A percentile compares a stretch with the other conserved stretches of the same genome.
These are phyloP conservation scores for Trypanosoma avium DNA, from an alignment of 208 protist genomes.

Conservation along the genomic window DNA sequence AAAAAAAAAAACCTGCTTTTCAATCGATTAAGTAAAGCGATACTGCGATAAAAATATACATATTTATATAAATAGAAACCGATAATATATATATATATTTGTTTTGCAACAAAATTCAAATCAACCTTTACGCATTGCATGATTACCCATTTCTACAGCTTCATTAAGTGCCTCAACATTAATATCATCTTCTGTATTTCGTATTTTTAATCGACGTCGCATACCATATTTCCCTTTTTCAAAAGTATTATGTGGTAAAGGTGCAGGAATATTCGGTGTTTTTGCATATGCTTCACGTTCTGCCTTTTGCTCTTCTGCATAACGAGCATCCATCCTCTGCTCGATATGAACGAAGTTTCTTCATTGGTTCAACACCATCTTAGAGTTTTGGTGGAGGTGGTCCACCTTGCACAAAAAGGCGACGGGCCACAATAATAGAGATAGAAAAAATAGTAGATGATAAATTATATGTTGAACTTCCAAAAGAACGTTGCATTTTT, in stretches of 20 bases:
- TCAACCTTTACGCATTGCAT: constrained; percentile 54
- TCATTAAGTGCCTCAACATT: constrained; percentile 32
- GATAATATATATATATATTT: too few species aligned
- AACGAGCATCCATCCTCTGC: constrained; percentile 44
- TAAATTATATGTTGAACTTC: too few species aligned
- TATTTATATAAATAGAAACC: neutral
- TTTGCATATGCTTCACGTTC: constrained; percentile 54
- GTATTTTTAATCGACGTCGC: constrained; percentile 60
- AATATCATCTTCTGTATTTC: constrained; percentile 30
- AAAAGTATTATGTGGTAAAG: constrained; percentile 73
- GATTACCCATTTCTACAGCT: constrained; percentile 53
- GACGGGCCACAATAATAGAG: constrained; percentile 6
- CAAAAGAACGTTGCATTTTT: constrained; percentile 4
- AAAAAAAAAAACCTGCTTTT: too few species aligned
- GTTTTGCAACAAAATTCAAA: too few species aligned
- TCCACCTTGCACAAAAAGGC: constrained; percentile 63
- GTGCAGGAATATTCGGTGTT: constrained; percentile 56
- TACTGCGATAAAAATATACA: neutral
- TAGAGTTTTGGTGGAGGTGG: constrained; percentile 42
- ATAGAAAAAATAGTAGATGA: neutral
- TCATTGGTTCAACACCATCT: constrained; percentile 30
- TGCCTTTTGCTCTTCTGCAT: constrained; percentile 31
- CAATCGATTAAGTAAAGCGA: neutral
- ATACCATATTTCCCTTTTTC: constrained; percentile 77
- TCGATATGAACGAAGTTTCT: constrained; percentile 24